Conservation (phyloP, 2,329 filamentous ascomycete species). For the Rhynchosporium secalis region DNA sequence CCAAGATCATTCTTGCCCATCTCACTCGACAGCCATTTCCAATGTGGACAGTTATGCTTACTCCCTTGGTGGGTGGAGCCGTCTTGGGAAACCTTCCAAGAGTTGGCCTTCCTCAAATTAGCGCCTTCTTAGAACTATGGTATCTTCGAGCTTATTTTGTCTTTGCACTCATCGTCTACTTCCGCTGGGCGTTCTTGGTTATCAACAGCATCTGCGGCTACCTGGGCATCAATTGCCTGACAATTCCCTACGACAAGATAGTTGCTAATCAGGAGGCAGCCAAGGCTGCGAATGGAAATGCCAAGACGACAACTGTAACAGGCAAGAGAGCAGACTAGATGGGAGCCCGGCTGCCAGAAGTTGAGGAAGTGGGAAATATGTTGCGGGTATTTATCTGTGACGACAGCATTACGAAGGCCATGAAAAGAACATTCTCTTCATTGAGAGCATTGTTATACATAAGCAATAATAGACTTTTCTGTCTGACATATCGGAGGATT, state of each 20-base stretch:
- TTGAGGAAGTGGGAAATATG: background rate
- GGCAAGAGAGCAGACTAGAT: conserved; percentile 35
- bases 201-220: conserved; percentile 89
- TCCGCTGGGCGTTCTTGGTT: conserved; percentile 88
- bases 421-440: conserved; percentile 8
- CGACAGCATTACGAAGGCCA: conserved; percentile 9
- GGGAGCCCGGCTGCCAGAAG: background rate
- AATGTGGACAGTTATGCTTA: conserved; percentile 91
- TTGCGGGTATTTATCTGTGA: background rate
- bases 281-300: conserved; percentile 30
- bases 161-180: conserved; percentile 84
- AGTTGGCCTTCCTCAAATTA: conserved; percentile 68
- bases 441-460: background rate
- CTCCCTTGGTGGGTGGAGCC: conserved; percentile 82
- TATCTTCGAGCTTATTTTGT: conserved; percentile 85
- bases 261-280: conserved; percentile 34
- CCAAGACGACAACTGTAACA: conserved; percentile 29
- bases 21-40: conserved; percentile 92
- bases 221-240: conserved; percentile 91
- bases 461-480: conserved; percentile 18
- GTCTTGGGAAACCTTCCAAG: conserved; percentile 79
- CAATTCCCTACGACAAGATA: conserved; percentile 65
- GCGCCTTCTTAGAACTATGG: conserved; percentile 65
- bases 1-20: conserved; percentile 97
- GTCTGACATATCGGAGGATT: background rate